phyloP scores from a whole-genome alignment of 305 asterid genomes.

The Solanum chacoense region DNA sequence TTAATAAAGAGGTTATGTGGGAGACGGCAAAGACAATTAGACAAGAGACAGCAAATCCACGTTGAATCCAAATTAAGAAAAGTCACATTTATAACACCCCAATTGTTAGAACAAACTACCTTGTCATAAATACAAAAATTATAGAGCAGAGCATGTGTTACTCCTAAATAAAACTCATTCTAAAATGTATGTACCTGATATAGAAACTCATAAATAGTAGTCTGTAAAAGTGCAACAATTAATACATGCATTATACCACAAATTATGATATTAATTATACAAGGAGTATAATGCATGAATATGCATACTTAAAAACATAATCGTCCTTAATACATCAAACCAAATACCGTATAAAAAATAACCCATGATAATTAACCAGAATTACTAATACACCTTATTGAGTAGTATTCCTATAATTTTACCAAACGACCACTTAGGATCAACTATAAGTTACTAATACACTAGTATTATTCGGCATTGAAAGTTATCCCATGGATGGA shows the following conservation, averaged over 20 bases:
- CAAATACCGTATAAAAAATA: too few species aligned
- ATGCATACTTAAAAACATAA: too few species aligned
- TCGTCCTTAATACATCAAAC: not conserved
- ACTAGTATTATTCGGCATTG: not conserved
- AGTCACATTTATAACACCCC: not conserved
- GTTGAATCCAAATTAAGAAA: not conserved
- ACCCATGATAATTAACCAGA: too few species aligned
- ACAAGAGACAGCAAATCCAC: slow-evolving; percentile 11
- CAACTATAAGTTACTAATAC: not conserved
- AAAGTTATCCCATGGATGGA: not conserved
- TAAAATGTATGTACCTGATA: not conserved
- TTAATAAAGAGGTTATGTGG: not conserved
- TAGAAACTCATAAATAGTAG: not conserved
- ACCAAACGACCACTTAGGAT: not conserved
- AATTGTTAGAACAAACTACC: not conserved
- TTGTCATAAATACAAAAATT: not conserved
- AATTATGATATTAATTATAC: not conserved
- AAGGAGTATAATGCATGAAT: not conserved
- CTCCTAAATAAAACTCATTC: not conserved
- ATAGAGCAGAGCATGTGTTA: not conserved
- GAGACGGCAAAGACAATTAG: slow-evolving; percentile 3
- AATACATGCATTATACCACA: not conserved
- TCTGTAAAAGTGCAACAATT: not conserved
- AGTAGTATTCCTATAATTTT: not conserved
- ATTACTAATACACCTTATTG: not conserved